Evolutionary conservation across 2,329 filamentous ascomycete species (phyloP).

Genomic region (Botryotinia convoluta): DNA sequence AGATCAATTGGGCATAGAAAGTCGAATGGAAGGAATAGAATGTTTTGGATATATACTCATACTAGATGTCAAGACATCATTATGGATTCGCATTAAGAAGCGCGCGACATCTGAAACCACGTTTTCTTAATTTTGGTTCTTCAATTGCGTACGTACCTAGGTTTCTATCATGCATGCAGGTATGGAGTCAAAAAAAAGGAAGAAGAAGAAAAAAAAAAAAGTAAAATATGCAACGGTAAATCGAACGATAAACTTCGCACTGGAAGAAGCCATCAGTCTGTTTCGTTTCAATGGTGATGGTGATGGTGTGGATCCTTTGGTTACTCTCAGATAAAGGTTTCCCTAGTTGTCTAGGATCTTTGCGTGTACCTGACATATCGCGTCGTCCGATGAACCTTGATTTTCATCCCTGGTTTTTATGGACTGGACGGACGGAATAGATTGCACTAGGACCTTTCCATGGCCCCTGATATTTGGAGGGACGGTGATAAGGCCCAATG

Average conservation of each 20-base stretch:
- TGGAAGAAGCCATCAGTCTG: background rate
- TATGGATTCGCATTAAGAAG: background rate
- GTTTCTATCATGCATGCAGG: background rate
- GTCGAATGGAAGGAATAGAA: background rate
- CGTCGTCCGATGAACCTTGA: background rate
- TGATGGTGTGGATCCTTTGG: background rate
- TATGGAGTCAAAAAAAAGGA: background rate
- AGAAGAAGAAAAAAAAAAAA: too few species aligned
- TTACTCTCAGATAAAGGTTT: background rate
- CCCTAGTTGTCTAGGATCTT: background rate
- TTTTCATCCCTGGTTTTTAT: background rate
- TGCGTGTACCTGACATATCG: background rate
- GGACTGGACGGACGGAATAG: background rate
- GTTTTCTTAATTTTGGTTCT: background rate
- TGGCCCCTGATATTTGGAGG: background rate
- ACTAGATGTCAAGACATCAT: background rate
- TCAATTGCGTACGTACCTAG: background rate
- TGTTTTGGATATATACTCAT: background rate
- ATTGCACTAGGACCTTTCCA: background rate
- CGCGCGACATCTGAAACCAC: conserved; percentile 20
- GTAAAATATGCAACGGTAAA: background rate
- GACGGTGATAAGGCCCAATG: background rate
- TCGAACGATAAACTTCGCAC: background rate
- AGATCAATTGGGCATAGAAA: background rate
- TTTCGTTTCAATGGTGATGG: background rate